Evolutionary conservation across 2,329 filamentous ascomycete genomes (phyloP).

Genomic region (Alternaria gaisen): DNA sequence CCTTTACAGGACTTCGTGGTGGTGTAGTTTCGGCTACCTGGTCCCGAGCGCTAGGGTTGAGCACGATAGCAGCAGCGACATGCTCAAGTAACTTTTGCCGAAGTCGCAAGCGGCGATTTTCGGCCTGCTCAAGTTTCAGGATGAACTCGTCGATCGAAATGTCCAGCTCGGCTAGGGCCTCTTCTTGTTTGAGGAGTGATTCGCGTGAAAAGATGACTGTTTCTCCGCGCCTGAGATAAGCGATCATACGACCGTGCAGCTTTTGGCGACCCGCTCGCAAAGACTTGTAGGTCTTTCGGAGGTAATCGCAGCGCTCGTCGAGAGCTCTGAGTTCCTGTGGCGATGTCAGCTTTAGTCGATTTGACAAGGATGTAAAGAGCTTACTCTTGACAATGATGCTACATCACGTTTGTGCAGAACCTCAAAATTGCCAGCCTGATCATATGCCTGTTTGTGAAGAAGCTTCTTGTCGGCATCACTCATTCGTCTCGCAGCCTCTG

Average conservation of each 20-base stretch:
- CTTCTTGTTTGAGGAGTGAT: slow-evolving; percentile 80
- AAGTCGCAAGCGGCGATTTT: slow-evolving; percentile 77
- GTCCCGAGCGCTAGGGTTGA: slow-evolving; percentile 40
- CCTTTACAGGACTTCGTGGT: slow-evolving; percentile 51
- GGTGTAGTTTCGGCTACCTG: slow-evolving; percentile 49
- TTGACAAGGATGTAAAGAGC: slow-evolving; percentile 20
- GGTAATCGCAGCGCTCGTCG: slow-evolving; percentile 81
- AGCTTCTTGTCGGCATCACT: slow-evolving; percentile 47
- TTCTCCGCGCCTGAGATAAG: slow-evolving; percentile 76
- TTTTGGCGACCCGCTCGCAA: slow-evolving; percentile 79
- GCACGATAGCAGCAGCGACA: slow-evolving; percentile 71
- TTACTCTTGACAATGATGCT: slow-evolving; percentile 67
- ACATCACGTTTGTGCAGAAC: slow-evolving; percentile 52
- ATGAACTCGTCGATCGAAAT: slow-evolving; percentile 83
- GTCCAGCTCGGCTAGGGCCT: slow-evolving; percentile 79
- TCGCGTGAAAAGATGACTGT: slow-evolving; percentile 77
- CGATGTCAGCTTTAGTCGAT: slow-evolving; percentile 27
- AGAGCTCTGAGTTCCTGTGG: slow-evolving; percentile 73
- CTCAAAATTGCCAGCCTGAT: slow-evolving; percentile 53
- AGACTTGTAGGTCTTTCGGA: slow-evolving; percentile 78
- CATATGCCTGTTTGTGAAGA: slow-evolving; percentile 50
- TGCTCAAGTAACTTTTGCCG: slow-evolving; percentile 84
- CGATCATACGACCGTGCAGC: slow-evolving; percentile 78
- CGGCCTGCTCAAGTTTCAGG: slow-evolving; percentile 79
- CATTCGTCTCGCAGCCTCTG: slow-evolving; percentile 47